Base-by-base conservation (phyloP, 2,329 filamentous ascomycete genomes). In the Exophiala calicioides region DNA sequence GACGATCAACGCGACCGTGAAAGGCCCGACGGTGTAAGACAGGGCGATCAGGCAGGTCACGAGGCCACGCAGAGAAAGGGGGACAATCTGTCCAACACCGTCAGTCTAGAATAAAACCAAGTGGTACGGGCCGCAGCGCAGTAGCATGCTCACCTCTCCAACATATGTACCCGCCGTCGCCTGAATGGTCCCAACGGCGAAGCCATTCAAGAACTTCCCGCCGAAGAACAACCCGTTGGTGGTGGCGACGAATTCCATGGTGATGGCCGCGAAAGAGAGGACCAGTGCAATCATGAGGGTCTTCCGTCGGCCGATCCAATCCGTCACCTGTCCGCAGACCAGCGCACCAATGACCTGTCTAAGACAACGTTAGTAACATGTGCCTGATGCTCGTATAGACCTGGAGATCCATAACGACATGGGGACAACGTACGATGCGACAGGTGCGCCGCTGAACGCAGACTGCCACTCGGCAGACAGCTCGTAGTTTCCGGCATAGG, bases 401-500 rank as follows among this genome's bases (percentile, higher is more conserved):
- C n/a, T n/a, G n/a, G n/a, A n/a, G n/a, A n/a, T n/a, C n/a, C n/a
- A n/a, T n/a, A n/a, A 32, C 6, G 43, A n/a, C 4, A 5, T 3
- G 8, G 34, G 19, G 13, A 3, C 5, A 6, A 45, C 50, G 10
- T 35, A 53, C 50, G 42, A 33, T 3, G 50, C 53, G 29, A 35
- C 24, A 3, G 50, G 42, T 3, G 40, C 50, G 26, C 47, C 53
- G 54, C 71, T 74, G 61, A 76, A 76, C 19, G 70, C 73, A 10
- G 65, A 68, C 53, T 72, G 73, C 76, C 76, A 79, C 19, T 68
- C 58, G 4, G 74, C 75, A 1, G 71, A 70, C 3, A 79, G 68
- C 3, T 71, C 60, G 20, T 52, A 58, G 13, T 55, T 64, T 16
- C 70, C 69, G 4, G 73, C 55, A 41, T 70, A 77, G 3, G 64